Conservation (phyloP, 306 rosid species). For the Ormosia semicastrata region DNA sequence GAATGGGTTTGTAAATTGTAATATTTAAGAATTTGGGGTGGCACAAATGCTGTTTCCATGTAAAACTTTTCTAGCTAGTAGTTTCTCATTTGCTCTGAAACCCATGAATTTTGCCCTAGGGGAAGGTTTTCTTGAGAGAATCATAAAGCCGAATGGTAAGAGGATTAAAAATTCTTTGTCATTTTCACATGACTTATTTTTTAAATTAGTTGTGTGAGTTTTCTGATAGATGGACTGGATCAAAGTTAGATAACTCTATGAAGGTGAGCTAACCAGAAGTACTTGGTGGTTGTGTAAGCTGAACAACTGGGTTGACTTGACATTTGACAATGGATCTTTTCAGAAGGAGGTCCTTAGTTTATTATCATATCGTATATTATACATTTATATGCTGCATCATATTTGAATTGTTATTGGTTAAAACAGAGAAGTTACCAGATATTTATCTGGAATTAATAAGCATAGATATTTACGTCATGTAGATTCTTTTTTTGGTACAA, state of each 20-base stretch:
- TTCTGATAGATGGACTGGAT: neutral
- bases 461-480: neutral
- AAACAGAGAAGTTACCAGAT: neutral
- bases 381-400: neutral
- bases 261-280: slow-evolving; percentile 7
- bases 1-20: neutral
- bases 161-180: neutral
- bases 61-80: neutral
- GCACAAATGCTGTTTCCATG: slow-evolving; percentile 12
- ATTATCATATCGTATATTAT: neutral
- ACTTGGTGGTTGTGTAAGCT: slow-evolving; percentile 2
- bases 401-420: neutral
- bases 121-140: neutral
- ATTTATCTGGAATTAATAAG: slow-evolving; percentile 4
- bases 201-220: neutral
- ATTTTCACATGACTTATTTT: neutral
- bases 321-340: slow-evolving; percentile 9
- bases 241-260: slow-evolving; percentile 2
- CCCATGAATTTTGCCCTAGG: neutral
- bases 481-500: neutral
- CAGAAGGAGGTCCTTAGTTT: slow-evolving; percentile 13
- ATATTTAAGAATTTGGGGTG: neutral
- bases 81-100: neutral
- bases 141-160: neutral
- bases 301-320: slow-evolving; percentile 12